Base-by-base conservation (phyloP, 768 basidiomycete species). In the Pholiota conissans region DNA sequence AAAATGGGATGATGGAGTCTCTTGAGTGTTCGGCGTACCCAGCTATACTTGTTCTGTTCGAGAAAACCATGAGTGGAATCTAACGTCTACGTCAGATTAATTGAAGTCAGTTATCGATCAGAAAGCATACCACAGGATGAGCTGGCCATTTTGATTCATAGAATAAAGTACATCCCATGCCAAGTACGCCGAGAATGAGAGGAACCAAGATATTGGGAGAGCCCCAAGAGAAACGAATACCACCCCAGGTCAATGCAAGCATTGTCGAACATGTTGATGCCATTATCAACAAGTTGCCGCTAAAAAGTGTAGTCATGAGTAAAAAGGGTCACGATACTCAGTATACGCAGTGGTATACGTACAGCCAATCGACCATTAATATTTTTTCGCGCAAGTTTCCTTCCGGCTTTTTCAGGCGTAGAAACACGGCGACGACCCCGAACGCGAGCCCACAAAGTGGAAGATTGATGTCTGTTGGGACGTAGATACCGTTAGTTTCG, bases 161-260 rank as follows among this genome's bases (percentile, higher is more conserved):
- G 3, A 66, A 28, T 1, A 84, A 26, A 59, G 79, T 82, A 0
- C 40, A 54, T 0, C 56, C 64, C 3, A 85, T 52, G 0, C 74
- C 76, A 11, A 68, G 42, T 3, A 77, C 3, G 0, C 83, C 84
- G 24, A 81, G 32, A 18, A 76, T 60, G 1, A 84, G 67, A 0
- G 81, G 79, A 1, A 71, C 70, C 18, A 84, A 67, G 10, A 82
- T 73, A 1, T 59, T 61, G 11, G 63, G 66, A 0, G 75, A 76
- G 3, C 55, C 58, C 83, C 83, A 85, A 0, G 76, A 50, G 55
- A 74, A 79, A 0, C 63, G 60, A 22, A 74, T 66, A 1, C 84
- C 82, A 16, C 75, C 83, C 76, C 77, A 82, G 1, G 79, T 82
- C 7, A 85, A 65, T 0, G 65, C 80, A 40, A 82, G 67, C 32